Evolutionary conservation across 106 monocot genomes (phyloP), one percentile per base, ranked within the genome.

Genomic region (Acorus gramineus): DNA sequence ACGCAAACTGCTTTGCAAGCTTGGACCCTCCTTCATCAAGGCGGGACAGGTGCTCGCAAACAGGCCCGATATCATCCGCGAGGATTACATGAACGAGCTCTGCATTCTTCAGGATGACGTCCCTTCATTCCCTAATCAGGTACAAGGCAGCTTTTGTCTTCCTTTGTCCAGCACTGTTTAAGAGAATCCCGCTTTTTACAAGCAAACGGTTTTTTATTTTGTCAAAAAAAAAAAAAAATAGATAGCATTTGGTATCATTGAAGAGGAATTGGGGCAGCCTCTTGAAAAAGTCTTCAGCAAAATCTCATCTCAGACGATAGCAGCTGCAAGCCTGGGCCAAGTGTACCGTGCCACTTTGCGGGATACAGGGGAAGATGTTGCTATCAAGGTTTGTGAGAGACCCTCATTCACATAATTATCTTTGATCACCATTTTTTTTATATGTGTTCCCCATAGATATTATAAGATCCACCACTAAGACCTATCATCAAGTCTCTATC

Each of bases 71-170:
- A 98, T 98, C 61, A 88, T 98, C 46, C 80, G 96, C 53, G 96
- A 91, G 49, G 96, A 98, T 79, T 98, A 98, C 67, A 98, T 98
- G 96, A 98, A 92, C 68, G 96, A 98, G 69, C 91, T 98, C 28
- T 98, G 96, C 74, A 87, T 92, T 56, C 81, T 98, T 57, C 96
- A 98, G 66, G 96, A 98, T 69, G 96, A 98, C 62, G 96, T 98
- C 45, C 96, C 96, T n/a, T 72, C 96, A 42, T 88, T 98, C 67
- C 88, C 91, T 52, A 92, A 88, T 75, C 82, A 92, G 91, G 90
- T 87, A 62, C 8, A 12, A 54, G 52, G 3, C 42, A 53, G 13
- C 28, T 47, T 62, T 8, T 11, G 8, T 45, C 53, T 42, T 71
- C 9, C 11, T 62, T 2, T 53, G 52, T 49, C 47, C 13, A 44